These are phyloP conservation scores for Pythium graminicola DNA, from an alignment of 352 stramenopile species.

Conservation along the genomic window DNA sequence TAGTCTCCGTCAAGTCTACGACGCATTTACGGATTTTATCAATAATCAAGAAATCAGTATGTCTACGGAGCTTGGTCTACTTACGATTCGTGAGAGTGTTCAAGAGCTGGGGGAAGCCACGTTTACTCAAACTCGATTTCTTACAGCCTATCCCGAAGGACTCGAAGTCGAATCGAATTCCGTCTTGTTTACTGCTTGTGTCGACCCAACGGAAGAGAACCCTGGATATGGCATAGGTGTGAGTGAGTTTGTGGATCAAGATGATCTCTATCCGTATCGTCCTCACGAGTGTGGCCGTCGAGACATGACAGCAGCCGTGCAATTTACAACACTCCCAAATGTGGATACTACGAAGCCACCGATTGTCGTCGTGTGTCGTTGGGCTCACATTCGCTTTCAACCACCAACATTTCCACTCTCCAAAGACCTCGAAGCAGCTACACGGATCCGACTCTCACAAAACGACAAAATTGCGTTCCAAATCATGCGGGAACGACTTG, in stretches of 20 bases:
- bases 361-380: not conserved
- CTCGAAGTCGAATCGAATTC: constrained; percentile 18
- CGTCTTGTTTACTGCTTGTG: not conserved
- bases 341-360: not conserved
- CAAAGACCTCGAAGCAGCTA: not conserved
- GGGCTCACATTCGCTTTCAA: constrained; percentile 2
- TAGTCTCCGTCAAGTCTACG: constrained; percentile 14
- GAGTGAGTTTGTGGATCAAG: constrained; percentile 15
- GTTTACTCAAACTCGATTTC: constrained; percentile 10
- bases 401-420: constrained; percentile 4
- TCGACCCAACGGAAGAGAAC: not conserved
- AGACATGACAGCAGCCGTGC: constrained; percentile 2
- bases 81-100: constrained; percentile 16
- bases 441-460: not conserved
- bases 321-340: constrained; percentile 2
- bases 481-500: constrained; percentile 8
- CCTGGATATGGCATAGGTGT: constrained; percentile 1
- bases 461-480: constrained; percentile 5
- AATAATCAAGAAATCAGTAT: constrained; percentile 14
- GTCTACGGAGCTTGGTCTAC: constrained; percentile 1
- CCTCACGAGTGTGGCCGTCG: constrained; percentile 3
- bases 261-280: constrained; percentile 11
- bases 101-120: not conserved
- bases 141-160: constrained; percentile 3
- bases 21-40: constrained; percentile 11